Base-by-base conservation (phyloP, 2,329 filamentous ascomycete genomes). In the Immersiporthe knoxdaviesiana region DNA sequence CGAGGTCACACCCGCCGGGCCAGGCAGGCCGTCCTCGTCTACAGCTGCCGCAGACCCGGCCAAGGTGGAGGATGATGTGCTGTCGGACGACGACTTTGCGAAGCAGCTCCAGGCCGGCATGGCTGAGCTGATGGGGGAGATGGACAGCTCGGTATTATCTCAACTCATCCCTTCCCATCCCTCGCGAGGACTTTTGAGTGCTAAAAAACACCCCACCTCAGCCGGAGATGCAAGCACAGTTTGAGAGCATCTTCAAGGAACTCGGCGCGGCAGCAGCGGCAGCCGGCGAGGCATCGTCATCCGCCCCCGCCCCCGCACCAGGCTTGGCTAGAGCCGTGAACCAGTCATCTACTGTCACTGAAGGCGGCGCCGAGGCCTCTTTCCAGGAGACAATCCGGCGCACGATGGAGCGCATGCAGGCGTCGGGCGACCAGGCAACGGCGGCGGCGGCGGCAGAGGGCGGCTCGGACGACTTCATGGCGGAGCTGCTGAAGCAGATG, bases 351-450 rank as follows among this genome's bases (percentile, higher is more conserved):
- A 35, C 64, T 37, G 77, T 39, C 70, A 76, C 76, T 58, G 71
- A 75, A 37, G 71, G 77, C 7, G 76, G 78, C 30, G 74, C 79
- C 32, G 90, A 92, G 54, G 88, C 90, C 61, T 88, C 86, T 0
- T 99, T 99, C 79, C 93, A 97, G 77, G 94, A 97, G 70, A 97
- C 93, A 0, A 98, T 99, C 75, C 90, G 91, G 70, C 90, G 90
- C 74, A 98, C 96, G 0, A 97, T 99, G 92, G 93, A 97, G 80
- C 91, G 96, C 63, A 97, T 99, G 93, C 92, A 97, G 76, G 88
- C 88, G 44, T 97, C 94, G 0, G 94, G 92, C 1, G 90, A 95
- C 54, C 91, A 94, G 74, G 94, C 94, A 4, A 94, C 92, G 0
- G 92, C 92, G 0, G 93, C 93, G 0, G 88, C 90, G 0, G 85